Evolutionary conservation across 2,329 filamentous ascomycete species (phyloP), one percentile per base, ranked within the genome.

Genomic region (Epicoccum sorghinum): DNA sequence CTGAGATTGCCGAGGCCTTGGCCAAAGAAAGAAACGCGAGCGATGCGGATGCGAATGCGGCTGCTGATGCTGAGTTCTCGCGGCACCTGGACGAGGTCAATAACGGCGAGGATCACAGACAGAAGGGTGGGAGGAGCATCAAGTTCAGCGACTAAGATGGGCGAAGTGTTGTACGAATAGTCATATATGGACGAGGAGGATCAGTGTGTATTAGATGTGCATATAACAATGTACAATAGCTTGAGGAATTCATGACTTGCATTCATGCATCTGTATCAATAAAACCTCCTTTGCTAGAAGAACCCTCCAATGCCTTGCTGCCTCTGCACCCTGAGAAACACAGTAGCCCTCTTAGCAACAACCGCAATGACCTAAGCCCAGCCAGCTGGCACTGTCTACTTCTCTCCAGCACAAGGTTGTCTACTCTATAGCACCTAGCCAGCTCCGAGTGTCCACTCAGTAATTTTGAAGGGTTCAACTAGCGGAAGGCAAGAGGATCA

Each of bases 21-120:
- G 8, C 32, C 18, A 18, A 18, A 18, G 18, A 18, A 18, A 18
- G 18, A 18, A 18, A 18, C 18, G 18, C 18, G 18, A 18, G 32
- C 32, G 32, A 33, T n/a, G 32, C 32, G 7, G 32, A 33, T 12
- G 7, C 32, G 32, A 12, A 33, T 8, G 18, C n/a, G 4, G 25
- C 18, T 8, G 9, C 14, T 4, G 25, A 29, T 8, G 9, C 14
- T 4, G n/a, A 40, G 41, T 7, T 32, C 46, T 24, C 32, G 14
- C 7, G 25, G 25, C 27, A 29, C 6, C 27, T 29, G 27, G 32
- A 38, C 23, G 61, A 67, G 7, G 63, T 64, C 2, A 52, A 47
- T 9, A 66, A 67, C 36, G 60, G 53, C 23, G 65, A 65, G 27
- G 60, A 58, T 8, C 65, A 71, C 37, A 55, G 62, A 5, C 61